Base-by-base conservation (phyloP, 2,329 filamentous ascomycete genomes). In the Reticulascus tulasneorum region DNA sequence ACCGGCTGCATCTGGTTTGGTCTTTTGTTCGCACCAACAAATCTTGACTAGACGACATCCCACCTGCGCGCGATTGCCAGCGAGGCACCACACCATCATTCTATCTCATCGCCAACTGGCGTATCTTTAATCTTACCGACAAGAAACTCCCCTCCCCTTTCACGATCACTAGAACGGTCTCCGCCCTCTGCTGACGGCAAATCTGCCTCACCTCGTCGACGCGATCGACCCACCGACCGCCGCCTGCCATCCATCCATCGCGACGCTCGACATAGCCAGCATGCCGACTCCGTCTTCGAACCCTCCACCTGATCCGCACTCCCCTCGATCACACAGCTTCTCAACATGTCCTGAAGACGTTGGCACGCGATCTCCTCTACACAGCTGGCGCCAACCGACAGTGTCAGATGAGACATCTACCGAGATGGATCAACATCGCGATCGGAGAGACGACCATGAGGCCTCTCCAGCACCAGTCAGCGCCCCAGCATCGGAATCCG, bases 271-370 rank as follows among this genome's bases (percentile, higher is more conserved):
- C 43, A 33, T 26, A 15, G 12, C 33, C 38, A 63, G 38, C 45
- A 71, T 71, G 67, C 67, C 67, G 44, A 70, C 66, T 17, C 67
- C 67, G 38, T 69, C 67, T 12, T 60, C 63, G 35, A 63, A 65
- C 47, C 59, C 57, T 40, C 59, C 60, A 29, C 54, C 62, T 28
- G 55, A 60, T 43, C 56, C 57, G 21, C 50, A 57, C 24, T 61
- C 62, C 29, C 58, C 62, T 28, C 56, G 55, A 38, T 55, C 59
- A 5, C 55, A 60, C 38, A 53, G 50, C 37, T 63, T 66, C 46
- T 63, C 62, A 29, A 63, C 63, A 46, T 70, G 66, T 38, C 66
- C 66, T 39, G 66, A 70, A 38, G 63, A 69, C 18, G 50, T 58
- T 23, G 38, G 16, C 26, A 35, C 42, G 38, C 38, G 42, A 43